These are phyloP conservation scores for Colletotrichum sp. DNA, from an alignment of 2,329 filamentous ascomycete genomes.

Conservation along the genomic window DNA sequence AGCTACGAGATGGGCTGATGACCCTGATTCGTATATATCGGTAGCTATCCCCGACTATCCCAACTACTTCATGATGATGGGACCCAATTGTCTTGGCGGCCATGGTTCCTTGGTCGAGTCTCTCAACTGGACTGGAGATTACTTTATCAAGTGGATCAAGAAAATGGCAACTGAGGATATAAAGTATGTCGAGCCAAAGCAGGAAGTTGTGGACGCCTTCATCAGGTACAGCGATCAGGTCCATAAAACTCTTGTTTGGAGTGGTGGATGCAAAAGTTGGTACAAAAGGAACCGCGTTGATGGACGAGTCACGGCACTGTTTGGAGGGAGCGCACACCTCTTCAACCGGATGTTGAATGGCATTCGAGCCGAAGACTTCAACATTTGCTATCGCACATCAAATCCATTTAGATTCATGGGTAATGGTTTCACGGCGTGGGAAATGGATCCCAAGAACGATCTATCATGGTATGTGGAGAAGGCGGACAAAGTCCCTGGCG, in stretches of 20 bases:
- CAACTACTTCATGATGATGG: conserved; percentile 32
- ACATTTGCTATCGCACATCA: conserved; percentile 46
- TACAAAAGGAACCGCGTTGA: conserved; percentile 50
- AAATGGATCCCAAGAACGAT: conserved; percentile 37
- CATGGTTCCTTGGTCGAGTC: conserved; percentile 21
- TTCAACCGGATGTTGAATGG: conserved; percentile 39
- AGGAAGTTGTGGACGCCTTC: conserved; percentile 37
- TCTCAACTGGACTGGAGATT: conserved; percentile 30
- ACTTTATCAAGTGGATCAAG: conserved; percentile 26
- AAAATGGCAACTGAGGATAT: conserved; percentile 29
- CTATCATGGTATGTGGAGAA: conserved; percentile 30
- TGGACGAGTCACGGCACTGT: conserved; percentile 49
- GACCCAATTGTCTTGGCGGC: conserved; percentile 20
- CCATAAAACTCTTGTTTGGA: conserved; percentile 47
- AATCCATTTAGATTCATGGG: conserved; percentile 54
- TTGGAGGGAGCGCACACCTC: conserved; percentile 44
- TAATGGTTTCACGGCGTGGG: conserved; percentile 48
- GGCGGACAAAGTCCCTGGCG: neutral
- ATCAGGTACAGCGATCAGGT: conserved; percentile 45
- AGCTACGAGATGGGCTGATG: conserved; percentile 52
- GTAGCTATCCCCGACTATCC: conserved; percentile 33
- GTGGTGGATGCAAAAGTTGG: conserved; percentile 46
- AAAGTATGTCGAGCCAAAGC: conserved; percentile 36
- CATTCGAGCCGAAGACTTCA: conserved; percentile 52
- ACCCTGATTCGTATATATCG: conserved; percentile 32